Base-by-base conservation (phyloP, 2,329 filamentous ascomycete genomes). In the Hypoxylon sp. region DNA sequence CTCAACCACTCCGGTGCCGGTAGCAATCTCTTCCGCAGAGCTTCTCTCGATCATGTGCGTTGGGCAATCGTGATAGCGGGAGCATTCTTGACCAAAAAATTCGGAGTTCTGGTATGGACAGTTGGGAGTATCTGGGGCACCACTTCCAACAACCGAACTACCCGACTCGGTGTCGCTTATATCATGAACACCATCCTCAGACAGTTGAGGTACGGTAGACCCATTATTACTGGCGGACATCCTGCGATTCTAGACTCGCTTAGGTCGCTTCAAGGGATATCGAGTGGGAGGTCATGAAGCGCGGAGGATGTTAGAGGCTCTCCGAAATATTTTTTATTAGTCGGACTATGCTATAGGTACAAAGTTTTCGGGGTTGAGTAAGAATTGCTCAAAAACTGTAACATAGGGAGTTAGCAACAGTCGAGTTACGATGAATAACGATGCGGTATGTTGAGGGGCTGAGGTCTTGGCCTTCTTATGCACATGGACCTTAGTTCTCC, bases 61-160 rank as follows among this genome's bases (percentile, higher is more conserved):
- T 33, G 84, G 84, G 47, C 84, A 86, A 75, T 86, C 85, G 63
- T 84, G 81, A 73, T 80, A 86, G 51, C 80, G 80, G 10, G 80
- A 79, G 72, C 84, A 85, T 74, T 86, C 84, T 53, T 81, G 78
- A 55, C 83, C 79, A 69, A 82, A 72, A 48, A 79, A 83, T 13
- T 77, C 75, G 17, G 73, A 22, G 9, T 78, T 83, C 54, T 79
- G 80, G 78, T 81, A 84, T 37, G 72, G 78, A 64, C 83, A 85
- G 26, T 70, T 56, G 3, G 69, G 60, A 9, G 54, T 70, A 46
- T 67, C 65, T 46, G 67, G 65, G 35, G 69, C 68, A 56, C 75
- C 76, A 66, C 82, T 84, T 39, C 78, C 78, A 26, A 77, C 74
- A 65, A 82, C 79, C n/a, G 83, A 83, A 72, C 80, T 82, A 19